Conservation (phyloP, 1,284 basidiomycete species). For the Microbotryomycetes sp. region DNA sequence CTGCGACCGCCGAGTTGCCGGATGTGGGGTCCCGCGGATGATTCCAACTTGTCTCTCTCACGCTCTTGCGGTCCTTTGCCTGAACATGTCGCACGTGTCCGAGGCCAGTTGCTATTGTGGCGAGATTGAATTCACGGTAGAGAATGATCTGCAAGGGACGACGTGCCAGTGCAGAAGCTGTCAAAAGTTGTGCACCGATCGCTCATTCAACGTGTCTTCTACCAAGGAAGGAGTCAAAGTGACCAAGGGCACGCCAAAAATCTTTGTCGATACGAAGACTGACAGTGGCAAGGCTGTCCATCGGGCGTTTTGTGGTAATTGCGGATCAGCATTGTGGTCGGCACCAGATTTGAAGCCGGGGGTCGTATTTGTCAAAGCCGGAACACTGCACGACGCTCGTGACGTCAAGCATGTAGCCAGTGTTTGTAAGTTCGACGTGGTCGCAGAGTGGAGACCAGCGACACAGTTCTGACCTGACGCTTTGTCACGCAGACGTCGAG, state of each 20-base stretch:
- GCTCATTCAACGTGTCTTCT: background rate
- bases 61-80: too few relatives aligned
- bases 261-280: background rate
- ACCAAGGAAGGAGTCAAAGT: background rate
- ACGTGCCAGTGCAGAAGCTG: background rate
- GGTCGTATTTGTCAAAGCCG: background rate
- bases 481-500: too few relatives aligned
- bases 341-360: background rate
- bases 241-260: background rate
- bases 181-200: background rate
- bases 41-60: too few relatives aligned
- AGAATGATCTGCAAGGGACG: background rate
- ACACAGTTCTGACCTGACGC: too few relatives aligned
- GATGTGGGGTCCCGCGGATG: too few relatives aligned
- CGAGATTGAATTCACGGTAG: background rate
- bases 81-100: too few relatives aligned
- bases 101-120: slow-evolving; percentile 48
- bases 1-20: too few relatives aligned
- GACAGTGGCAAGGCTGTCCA: background rate
- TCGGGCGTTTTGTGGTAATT: background rate
- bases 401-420: too few relatives aligned
- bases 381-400: background rate
- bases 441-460: too few relatives aligned
- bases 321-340: background rate
- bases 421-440: too few relatives aligned